Conservation (phyloP, 352 stramenopile genomes). For the Hyaloperonospora arabidopsidis region DNA sequence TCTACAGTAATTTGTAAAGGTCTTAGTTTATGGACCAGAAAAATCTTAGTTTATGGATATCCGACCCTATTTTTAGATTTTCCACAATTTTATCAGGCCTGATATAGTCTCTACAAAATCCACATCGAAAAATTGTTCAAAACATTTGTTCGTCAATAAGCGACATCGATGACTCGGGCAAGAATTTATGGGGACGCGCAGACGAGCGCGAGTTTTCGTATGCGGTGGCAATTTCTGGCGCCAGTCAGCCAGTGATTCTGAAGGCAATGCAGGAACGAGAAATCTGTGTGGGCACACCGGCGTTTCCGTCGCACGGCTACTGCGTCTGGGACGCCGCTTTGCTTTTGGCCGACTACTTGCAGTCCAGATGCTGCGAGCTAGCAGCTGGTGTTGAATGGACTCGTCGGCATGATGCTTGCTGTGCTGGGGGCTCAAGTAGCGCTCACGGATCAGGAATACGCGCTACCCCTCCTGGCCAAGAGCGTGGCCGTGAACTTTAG, state of each 20-base stretch:
- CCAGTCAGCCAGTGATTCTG: conserved; percentile 11
- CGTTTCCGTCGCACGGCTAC: conserved; percentile 44
- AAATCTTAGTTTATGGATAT: too few species aligned
- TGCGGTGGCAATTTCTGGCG: conserved; percentile 11
- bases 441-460: conserved; percentile 47
- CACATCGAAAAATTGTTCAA: too few species aligned
- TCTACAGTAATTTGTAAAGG: too few species aligned
- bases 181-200: conserved; percentile 29
- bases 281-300: conserved; percentile 26
- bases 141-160: conserved; percentile 3
- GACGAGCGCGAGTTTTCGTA: conserved; percentile 34
- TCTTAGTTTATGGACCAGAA: too few species aligned
- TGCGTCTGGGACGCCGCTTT: conserved; percentile 54
- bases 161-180: conserved; percentile 11
- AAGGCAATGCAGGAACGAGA: conserved; percentile 34
- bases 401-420: conserved; percentile 44
- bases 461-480: conserved; percentile 38
- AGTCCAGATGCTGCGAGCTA: conserved; percentile 23
- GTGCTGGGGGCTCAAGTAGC: conserved; percentile 35
- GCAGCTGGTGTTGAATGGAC: conserved; percentile 40
- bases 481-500: conserved; percentile 43
- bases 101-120: too few species aligned
- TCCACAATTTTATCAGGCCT: too few species aligned
- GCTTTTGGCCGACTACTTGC: conserved; percentile 42
- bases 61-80: too few species aligned